Evolutionary conservation across 805 yeast genomes (phyloP).

Genomic region (Pichia membranifaciens): DNA sequence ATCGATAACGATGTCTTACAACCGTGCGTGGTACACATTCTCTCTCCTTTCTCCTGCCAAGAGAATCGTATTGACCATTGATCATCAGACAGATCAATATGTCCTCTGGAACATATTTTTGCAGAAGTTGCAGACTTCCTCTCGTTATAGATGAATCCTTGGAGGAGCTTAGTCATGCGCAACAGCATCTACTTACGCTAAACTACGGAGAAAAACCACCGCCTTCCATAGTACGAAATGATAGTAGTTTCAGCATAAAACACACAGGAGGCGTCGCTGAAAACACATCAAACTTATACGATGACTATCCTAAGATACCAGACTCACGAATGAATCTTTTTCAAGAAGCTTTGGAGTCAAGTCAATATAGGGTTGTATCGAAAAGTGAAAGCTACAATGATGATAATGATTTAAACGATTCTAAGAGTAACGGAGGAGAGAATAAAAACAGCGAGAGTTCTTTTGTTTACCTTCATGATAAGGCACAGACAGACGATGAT

Average conservation of each 20-base stretch:
- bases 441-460: slow-evolving; percentile 4
- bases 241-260: neutral
- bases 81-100: neutral
- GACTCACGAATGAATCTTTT: slow-evolving; percentile 34
- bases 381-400: neutral
- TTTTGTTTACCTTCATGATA: slow-evolving; percentile 14
- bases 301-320: slow-evolving; percentile 31
- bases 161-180: slow-evolving; percentile 46
- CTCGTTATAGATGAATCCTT: slow-evolving; percentile 52
- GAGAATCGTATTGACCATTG: no score
- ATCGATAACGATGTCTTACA: no score
- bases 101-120: slow-evolving; percentile 24
- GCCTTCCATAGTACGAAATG: neutral
- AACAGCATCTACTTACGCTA: slow-evolving; percentile 44
- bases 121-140: slow-evolving; percentile 62
- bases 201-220: slow-evolving; percentile 24
- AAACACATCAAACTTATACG: slow-evolving; percentile 16
- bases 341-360: slow-evolving; percentile 27
- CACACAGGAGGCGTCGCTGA: neutral
- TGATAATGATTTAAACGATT: slow-evolving; percentile 2
- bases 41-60: no score
- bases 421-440: neutral
- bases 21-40: no score
- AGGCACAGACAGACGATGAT: slow-evolving; percentile 6
- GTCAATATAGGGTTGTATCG: slow-evolving; percentile 21